phyloP scores from a whole-genome alignment of 768 basidiomycete genomes.

The Pilatotrama ljubarskyi region DNA sequence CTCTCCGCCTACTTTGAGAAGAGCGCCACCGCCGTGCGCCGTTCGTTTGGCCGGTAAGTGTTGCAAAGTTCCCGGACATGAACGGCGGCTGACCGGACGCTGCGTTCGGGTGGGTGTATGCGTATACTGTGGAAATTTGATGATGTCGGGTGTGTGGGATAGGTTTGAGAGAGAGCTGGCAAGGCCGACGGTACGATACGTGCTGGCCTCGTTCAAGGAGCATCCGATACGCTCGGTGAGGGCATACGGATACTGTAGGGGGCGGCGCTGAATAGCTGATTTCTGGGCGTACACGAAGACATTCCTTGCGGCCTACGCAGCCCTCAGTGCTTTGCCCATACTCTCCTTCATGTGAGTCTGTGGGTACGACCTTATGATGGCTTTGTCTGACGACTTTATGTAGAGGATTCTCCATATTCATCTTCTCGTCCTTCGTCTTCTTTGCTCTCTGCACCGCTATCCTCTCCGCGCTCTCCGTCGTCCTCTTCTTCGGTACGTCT shows the following conservation, averaged over 20 bases:
- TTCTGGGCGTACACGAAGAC: slow-evolving; percentile 5
- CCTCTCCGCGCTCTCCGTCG: slow-evolving; percentile 7
- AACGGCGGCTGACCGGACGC: too few relatives aligned
- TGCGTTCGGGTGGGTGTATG: too few relatives aligned
- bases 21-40: slow-evolving; percentile 18
- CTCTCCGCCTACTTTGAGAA: slow-evolving; percentile 24
- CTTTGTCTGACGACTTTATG: too few relatives aligned
- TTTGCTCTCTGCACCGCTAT: slow-evolving; percentile 20
- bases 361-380: not conserved
- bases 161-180: slow-evolving; percentile 21
- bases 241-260: not conserved
- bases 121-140: not conserved
- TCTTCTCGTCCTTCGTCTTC: slow-evolving; percentile 21
- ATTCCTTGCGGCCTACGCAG: slow-evolving; percentile 18
- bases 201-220: slow-evolving; percentile 11
- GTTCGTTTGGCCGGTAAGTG: slow-evolving; percentile 19
- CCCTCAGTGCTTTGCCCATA: slow-evolving; percentile 24
- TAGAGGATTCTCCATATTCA: slow-evolving; percentile 26
- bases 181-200: slow-evolving; percentile 10
- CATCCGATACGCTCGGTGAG: slow-evolving; percentile 24
- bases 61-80: not conserved
- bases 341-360: slow-evolving; percentile 25
- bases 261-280: not conserved
- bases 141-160: not conserved
- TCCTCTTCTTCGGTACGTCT: slow-evolving; percentile 21